Conservation (phyloP, 2,329 filamentous ascomycete genomes). For the Xylaria sp. region DNA sequence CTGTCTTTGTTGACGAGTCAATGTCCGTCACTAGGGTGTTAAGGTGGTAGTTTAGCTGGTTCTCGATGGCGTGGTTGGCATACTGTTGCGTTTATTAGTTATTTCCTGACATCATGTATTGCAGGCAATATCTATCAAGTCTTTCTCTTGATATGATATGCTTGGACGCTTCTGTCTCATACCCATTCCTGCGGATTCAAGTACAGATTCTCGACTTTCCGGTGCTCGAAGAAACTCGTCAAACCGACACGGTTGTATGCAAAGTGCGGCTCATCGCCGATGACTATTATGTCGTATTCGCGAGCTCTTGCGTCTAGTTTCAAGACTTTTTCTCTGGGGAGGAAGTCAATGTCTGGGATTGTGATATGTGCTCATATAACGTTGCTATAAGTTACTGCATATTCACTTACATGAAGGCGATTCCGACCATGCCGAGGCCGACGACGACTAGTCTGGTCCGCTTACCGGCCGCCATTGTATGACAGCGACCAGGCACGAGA, state of each 20-base stretch:
- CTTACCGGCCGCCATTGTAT: constrained; percentile 58
- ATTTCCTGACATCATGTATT: too few relatives aligned
- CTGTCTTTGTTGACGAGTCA: constrained; percentile 70
- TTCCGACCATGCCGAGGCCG: constrained; percentile 90
- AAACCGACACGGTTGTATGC: constrained; percentile 93
- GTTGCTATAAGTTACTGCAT: background rate
- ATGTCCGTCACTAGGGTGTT: constrained; percentile 80
- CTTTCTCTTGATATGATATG: background rate
- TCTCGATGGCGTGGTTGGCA: constrained; percentile 67
- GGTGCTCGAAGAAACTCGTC: constrained; percentile 88
- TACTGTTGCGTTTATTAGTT: constrained; percentile 63
- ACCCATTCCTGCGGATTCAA: constrained; percentile 88
- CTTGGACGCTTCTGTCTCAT: constrained; percentile 22
- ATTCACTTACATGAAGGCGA: constrained; percentile 81
- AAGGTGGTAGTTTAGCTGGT: constrained; percentile 77
- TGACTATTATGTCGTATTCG: constrained; percentile 84
- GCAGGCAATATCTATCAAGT: background rate
- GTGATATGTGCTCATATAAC: background rate
- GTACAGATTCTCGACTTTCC: constrained; percentile 87
- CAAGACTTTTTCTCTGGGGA: constrained; percentile 81
- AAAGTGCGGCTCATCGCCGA: constrained; percentile 87
- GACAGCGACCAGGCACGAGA: constrained; percentile 10
- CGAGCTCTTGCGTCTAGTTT: constrained; percentile 81
- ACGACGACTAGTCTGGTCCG: constrained; percentile 82
- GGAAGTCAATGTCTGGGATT: background rate